Evolutionary conservation across 352 stramenopile genomes (phyloP).

Genomic region (Phytophthora sp.): DNA sequence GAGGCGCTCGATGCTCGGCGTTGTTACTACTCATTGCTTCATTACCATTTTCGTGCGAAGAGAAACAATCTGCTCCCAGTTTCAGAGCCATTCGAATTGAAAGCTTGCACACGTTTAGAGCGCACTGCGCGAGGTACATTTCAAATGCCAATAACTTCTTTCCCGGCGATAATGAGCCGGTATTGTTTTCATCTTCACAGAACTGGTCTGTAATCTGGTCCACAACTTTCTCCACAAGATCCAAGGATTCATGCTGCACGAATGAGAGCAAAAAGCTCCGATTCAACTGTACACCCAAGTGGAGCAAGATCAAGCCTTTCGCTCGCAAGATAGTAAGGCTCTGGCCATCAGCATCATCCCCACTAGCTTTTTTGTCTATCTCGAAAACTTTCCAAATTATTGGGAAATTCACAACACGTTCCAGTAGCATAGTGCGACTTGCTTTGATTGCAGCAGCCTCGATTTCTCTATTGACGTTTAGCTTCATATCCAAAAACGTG

Average conservation of each 20-base stretch:
- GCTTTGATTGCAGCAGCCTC: slow-evolving; percentile 40
- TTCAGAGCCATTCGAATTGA: slow-evolving; percentile 69
- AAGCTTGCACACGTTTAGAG: slow-evolving; percentile 61
- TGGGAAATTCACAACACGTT: slow-evolving; percentile 40
- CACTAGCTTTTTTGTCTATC: neutral
- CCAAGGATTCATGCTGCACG: slow-evolving; percentile 41
- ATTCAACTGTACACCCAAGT: slow-evolving; percentile 64
- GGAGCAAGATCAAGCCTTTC: slow-evolving; percentile 69
- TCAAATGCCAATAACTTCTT: slow-evolving; percentile 36
- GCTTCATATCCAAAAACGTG: slow-evolving; percentile 57
- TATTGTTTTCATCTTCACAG: slow-evolving; percentile 9
- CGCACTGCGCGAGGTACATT: slow-evolving; percentile 67
- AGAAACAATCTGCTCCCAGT: slow-evolving; percentile 72
- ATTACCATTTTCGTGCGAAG: slow-evolving; percentile 31
- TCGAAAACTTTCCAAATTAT: slow-evolving; percentile 42
- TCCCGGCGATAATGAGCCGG: slow-evolving; percentile 3
- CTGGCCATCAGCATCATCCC: slow-evolving; percentile 2
- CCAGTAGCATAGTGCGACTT: slow-evolving; percentile 44
- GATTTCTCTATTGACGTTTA: slow-evolving; percentile 30
- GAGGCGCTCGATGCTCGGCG: slow-evolving; percentile 17
- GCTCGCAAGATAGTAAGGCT: slow-evolving; percentile 47
- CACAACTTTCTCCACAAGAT: slow-evolving; percentile 43
- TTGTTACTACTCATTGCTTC: slow-evolving; percentile 18
- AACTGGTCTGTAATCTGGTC: slow-evolving; percentile 35
- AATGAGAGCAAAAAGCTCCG: slow-evolving; percentile 45